phyloP scores from a whole-genome alignment of 257 asterid species.

The Lycium barbarum region DNA sequence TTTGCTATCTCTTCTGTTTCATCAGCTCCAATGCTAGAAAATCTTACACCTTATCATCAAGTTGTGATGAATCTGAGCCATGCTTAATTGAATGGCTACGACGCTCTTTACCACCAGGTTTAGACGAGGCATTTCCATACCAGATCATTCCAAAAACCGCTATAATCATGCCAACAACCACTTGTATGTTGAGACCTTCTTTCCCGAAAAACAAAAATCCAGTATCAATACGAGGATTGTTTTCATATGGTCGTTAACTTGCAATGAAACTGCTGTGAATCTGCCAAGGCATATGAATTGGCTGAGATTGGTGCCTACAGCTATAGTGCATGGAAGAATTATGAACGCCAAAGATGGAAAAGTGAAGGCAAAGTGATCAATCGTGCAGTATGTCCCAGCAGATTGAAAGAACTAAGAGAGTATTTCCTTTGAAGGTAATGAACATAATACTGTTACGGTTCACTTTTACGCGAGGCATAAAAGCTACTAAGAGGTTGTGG shows the following conservation, averaged over 20 bases:
- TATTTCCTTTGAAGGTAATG: slow-evolving; percentile 95
- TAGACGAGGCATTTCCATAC: slow-evolving; percentile 94
- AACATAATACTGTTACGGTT: slow-evolving; percentile 74
- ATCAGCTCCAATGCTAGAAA: slow-evolving; percentile 43
- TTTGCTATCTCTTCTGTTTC: slow-evolving; percentile 45
- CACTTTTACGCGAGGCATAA: no score
- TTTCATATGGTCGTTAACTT: slow-evolving; percentile 96
- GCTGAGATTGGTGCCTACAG: slow-evolving; percentile 92
- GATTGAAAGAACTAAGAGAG: slow-evolving; percentile 92
- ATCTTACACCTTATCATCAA: slow-evolving; percentile 71
- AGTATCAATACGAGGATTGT: slow-evolving; percentile 87
- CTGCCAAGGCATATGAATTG: slow-evolving; percentile 98
- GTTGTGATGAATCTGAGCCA: slow-evolving; percentile 63
- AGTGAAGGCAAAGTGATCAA: slow-evolving; percentile 71
- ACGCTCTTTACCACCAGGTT: slow-evolving; percentile 93
- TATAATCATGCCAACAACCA: slow-evolving; percentile 83
- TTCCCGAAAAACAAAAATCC: slow-evolving; percentile 83
- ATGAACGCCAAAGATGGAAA: slow-evolving; percentile 64
- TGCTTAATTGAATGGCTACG: slow-evolving; percentile 64
- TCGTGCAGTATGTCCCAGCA: slow-evolving; percentile 97
- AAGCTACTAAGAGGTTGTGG: no score
- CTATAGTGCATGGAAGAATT: slow-evolving; percentile 81
- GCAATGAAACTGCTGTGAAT: slow-evolving; percentile 94
- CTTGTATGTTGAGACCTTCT: slow-evolving; percentile 89
- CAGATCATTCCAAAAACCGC: slow-evolving; percentile 91